These are phyloP conservation scores for Prosopis cineraria DNA, from an alignment of 306 rosid species.

Conservation along the genomic window DNA sequence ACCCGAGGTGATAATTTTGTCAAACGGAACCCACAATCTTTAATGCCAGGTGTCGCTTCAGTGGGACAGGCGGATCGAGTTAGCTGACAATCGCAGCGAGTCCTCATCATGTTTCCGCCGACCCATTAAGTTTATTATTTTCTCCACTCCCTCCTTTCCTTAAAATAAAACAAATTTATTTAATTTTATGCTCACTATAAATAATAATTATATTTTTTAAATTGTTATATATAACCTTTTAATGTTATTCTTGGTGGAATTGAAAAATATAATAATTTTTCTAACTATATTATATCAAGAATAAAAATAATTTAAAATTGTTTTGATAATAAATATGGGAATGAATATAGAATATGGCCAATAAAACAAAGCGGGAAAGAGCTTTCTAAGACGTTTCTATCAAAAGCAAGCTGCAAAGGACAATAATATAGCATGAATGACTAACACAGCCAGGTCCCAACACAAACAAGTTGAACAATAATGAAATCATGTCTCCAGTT, in stretches of 20 bases:
- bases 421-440: background rate
- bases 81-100: background rate
- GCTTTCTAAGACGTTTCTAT: background rate
- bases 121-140: background rate
- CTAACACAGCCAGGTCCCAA: background rate
- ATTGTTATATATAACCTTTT: too few relatives aligned
- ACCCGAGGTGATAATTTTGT: background rate
- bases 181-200: too few relatives aligned
- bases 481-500: background rate
- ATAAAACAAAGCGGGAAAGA: background rate
- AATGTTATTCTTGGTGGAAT: too few relatives aligned
- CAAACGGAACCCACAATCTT: too few relatives aligned
- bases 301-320: too few relatives aligned
- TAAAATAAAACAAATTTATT: too few relatives aligned
- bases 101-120: background rate
- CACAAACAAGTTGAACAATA: background rate
- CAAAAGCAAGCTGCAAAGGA: background rate
- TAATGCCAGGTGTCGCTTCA: background rate
- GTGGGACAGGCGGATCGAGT: background rate
- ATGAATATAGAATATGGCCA: too few relatives aligned
- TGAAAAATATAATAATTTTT: too few relatives aligned
- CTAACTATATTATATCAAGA: too few relatives aligned
- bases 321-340: too few relatives aligned
- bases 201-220: too few relatives aligned
- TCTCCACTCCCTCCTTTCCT: too few relatives aligned